Evolutionary conservation across 2,329 filamentous ascomycete species (phyloP).

Genomic region (Shiraia sp.): DNA sequence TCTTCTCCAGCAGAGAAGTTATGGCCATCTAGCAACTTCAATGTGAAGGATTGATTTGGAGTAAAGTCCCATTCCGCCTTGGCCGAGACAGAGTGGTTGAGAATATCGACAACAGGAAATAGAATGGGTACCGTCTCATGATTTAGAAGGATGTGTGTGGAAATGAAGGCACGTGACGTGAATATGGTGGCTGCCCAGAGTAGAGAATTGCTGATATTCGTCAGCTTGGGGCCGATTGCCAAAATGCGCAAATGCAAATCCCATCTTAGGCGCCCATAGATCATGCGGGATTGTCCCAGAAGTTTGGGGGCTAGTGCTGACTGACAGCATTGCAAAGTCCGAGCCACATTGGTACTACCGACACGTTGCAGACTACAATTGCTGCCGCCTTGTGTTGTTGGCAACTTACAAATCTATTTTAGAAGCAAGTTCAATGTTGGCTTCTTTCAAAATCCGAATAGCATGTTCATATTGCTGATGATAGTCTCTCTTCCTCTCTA

Average conservation of each 20-base stretch:
- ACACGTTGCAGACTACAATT: too few species aligned
- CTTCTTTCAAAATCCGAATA: conserved; percentile 20
- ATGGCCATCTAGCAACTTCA: conserved; percentile 45
- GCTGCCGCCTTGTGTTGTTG: too few species aligned
- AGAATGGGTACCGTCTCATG: conserved; percentile 45
- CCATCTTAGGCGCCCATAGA: too few species aligned
- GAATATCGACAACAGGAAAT: conserved; percentile 54
- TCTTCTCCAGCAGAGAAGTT: conserved; percentile 44
- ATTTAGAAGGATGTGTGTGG: conserved; percentile 38
- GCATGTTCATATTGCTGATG: conserved; percentile 31
- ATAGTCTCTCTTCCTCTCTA: conserved; percentile 22
- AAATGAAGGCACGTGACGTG: conserved; percentile 57
- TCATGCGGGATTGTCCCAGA: too few species aligned
- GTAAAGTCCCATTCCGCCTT: conserved; percentile 53
- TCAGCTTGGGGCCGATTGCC: too few species aligned
- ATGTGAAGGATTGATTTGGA: conserved; percentile 38
- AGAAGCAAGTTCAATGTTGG: conserved; percentile 17
- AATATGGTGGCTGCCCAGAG: conserved; percentile 57
- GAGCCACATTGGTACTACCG: too few species aligned
- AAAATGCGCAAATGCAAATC: too few species aligned
- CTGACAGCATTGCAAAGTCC: too few species aligned
- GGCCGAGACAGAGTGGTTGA: conserved; percentile 53
- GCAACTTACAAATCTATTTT: conserved; percentile 30
- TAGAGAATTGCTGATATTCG: conserved; percentile 48
- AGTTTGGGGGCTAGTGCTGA: too few species aligned